A percentile compares a stretch with the other conserved stretches of the same genome.
phyloP scores from a whole-genome alignment of 1,139 yeast species.

The Blastobotrys ciferrii region DNA sequence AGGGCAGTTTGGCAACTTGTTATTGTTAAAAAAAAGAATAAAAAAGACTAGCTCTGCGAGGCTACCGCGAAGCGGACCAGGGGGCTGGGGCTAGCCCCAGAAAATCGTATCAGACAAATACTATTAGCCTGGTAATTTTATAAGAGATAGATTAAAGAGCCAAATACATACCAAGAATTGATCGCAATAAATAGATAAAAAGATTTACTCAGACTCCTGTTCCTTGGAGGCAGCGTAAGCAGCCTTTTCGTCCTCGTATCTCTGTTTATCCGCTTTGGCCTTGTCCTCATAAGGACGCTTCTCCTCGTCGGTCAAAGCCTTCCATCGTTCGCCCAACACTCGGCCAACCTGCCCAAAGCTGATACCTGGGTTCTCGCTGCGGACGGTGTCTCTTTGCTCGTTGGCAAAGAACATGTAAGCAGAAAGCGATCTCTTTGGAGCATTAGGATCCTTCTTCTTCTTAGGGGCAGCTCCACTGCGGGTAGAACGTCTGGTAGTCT shows the following conservation, averaged over 20 bases:
- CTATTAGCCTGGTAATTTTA: too few relatives aligned
- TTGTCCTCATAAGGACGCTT: constrained; percentile 86
- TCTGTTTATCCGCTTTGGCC: constrained; percentile 94
- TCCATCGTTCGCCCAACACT: constrained; percentile 93
- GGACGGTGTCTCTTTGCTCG: constrained; percentile 91
- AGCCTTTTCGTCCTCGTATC: constrained; percentile 95
- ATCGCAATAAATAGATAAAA: constrained; percentile 4
- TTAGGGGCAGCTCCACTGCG: constrained; percentile 14
- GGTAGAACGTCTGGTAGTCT: constrained; percentile 10
- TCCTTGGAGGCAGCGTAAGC: constrained; percentile 50
- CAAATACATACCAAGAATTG: constrained; percentile 5
- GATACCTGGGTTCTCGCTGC: constrained; percentile 93
- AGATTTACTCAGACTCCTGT: constrained; percentile 17
- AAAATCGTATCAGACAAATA: too few relatives aligned
- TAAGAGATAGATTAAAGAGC: not conserved
- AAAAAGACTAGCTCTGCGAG: too few relatives aligned
- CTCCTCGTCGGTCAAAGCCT: constrained; percentile 76
- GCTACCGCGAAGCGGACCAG: too few relatives aligned
- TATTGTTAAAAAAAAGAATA: too few relatives aligned
- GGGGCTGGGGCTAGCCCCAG: too few relatives aligned
- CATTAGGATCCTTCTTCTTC: constrained; percentile 70
- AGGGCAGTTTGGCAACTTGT: too few relatives aligned
- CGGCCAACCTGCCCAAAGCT: constrained; percentile 59
- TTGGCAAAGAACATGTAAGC: constrained; percentile 99
- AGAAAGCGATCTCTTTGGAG: constrained; percentile 97